phyloP scores from a whole-genome alignment of 2,329 filamentous ascomycete genomes.

The Colletotrichum limetticola region DNA sequence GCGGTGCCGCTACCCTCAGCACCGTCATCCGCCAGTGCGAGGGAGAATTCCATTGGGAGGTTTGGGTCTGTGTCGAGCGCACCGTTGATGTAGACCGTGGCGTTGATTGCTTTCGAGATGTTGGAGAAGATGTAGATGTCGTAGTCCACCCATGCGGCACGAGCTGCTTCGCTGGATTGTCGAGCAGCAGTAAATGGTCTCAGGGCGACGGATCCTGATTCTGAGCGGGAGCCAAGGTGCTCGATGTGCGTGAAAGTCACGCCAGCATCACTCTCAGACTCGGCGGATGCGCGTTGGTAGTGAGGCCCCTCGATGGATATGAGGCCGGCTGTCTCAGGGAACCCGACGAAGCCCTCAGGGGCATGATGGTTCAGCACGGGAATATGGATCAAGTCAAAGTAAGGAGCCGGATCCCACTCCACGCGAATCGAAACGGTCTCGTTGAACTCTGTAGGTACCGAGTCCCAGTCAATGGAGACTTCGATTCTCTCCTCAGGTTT shows the following conservation, averaged over 20 bases:
- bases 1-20: constrained; percentile 45
- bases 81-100: constrained; percentile 42
- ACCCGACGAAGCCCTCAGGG: constrained; percentile 34
- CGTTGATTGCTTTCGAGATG: constrained; percentile 32
- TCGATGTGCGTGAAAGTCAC: constrained; percentile 12
- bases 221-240: constrained; percentile 25
- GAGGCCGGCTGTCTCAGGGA: constrained; percentile 33
- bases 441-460: constrained; percentile 45
- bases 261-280: background rate
- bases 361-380: constrained; percentile 22
- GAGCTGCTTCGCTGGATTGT: background rate
- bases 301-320: constrained; percentile 38
- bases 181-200: constrained; percentile 21
- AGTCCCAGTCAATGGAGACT: constrained; percentile 57
- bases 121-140: constrained; percentile 42
- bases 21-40: constrained; percentile 46
- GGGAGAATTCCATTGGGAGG: constrained; percentile 57
- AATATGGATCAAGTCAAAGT: constrained; percentile 33
- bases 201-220: constrained; percentile 29
- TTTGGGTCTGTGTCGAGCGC: constrained; percentile 60
- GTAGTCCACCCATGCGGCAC: constrained; percentile 39
- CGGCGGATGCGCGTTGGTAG: constrained; percentile 28
- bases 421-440: constrained; percentile 25
- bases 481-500: constrained; percentile 50
- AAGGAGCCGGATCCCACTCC: constrained; percentile 3